These are phyloP conservation scores for Ustilago trichophora DNA, from an alignment of 1,284 basidiomycete species.

Conservation along the genomic window DNA sequence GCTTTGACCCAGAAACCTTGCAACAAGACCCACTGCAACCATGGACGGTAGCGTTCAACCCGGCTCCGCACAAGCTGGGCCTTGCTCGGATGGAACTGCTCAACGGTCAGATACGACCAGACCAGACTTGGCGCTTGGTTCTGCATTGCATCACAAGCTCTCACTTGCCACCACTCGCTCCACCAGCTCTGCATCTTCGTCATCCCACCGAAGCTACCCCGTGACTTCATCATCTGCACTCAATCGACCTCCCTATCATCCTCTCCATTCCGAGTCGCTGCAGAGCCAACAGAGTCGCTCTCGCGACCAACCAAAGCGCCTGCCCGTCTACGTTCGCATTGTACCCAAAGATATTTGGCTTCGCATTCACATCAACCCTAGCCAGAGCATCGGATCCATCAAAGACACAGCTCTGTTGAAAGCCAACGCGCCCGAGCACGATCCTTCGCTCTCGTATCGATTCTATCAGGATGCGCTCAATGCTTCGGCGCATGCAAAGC, in stretches of 20 bases:
- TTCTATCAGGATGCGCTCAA: conserved; percentile 51
- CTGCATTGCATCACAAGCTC: conserved; percentile 17
- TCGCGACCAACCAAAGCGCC: not conserved
- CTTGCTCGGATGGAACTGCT: not conserved
- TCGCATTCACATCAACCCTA: conserved; percentile 40
- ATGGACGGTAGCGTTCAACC: too few species aligned
- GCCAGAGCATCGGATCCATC: conserved; percentile 46
- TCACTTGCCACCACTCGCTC: conserved; percentile 25
- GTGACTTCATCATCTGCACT: not conserved
- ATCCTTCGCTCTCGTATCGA: conserved; percentile 31
- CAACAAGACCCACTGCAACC: too few species aligned
- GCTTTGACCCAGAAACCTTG: too few species aligned
- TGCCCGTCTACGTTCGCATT: conserved; percentile 54
- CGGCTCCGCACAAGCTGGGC: not conserved
- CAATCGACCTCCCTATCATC: not conserved
- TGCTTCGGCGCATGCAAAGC: conserved; percentile 25
- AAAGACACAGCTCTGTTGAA: conserved; percentile 44
- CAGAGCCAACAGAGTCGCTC: not conserved
- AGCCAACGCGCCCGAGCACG: conserved; percentile 33
- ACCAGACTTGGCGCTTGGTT: not conserved
- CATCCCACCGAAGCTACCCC: conserved; percentile 12
- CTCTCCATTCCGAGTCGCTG: not conserved
- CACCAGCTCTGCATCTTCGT: conserved; percentile 17
- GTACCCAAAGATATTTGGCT: conserved; percentile 58
- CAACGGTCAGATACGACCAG: not conserved